These are phyloP conservation scores for Takashimella tepidaria DNA, from an alignment of 1,284 basidiomycete genomes.

Conservation along the genomic window DNA sequence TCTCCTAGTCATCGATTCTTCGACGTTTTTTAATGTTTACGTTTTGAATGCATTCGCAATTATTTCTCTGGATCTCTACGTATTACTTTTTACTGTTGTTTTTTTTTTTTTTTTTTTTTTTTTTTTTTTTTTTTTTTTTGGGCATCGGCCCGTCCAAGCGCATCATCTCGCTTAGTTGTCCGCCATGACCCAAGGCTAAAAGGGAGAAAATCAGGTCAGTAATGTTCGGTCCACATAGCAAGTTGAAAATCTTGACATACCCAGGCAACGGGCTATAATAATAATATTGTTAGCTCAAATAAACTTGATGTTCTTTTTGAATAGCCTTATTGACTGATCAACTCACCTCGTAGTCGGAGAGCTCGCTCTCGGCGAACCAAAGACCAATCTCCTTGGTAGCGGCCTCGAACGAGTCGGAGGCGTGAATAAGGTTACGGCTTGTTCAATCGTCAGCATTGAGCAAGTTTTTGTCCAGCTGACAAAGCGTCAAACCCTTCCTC, in stretches of 20 bases:
- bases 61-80: too few species aligned
- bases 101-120: not conserved
- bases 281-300: not conserved
- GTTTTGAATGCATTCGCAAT: too few species aligned
- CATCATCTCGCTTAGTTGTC: slow-evolving; percentile 34
- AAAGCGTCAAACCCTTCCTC: not conserved
- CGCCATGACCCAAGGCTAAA: slow-evolving; percentile 39
- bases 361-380: slow-evolving; percentile 49
- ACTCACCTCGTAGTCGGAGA: slow-evolving; percentile 45
- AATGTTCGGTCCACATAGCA: not conserved
- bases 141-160: not conserved
- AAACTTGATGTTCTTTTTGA: not conserved
- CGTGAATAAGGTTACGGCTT: slow-evolving; percentile 51
- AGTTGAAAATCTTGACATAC: slow-evolving; percentile 12
- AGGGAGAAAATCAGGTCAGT: slow-evolving; percentile 5
- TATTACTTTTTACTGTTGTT: not conserved
- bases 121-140: not conserved
- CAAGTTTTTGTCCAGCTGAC: too few species aligned
- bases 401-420: slow-evolving; percentile 50
- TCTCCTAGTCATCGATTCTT: too few species aligned
- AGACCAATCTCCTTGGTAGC: slow-evolving; percentile 52
- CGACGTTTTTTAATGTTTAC: too few species aligned
- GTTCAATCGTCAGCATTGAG: too few species aligned
- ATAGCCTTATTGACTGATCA: too few species aligned
- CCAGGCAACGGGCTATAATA: slow-evolving; percentile 39